Base-by-base conservation (phyloP, 1,284 basidiomycete species). In the Sphaerobolus stellatus region DNA sequence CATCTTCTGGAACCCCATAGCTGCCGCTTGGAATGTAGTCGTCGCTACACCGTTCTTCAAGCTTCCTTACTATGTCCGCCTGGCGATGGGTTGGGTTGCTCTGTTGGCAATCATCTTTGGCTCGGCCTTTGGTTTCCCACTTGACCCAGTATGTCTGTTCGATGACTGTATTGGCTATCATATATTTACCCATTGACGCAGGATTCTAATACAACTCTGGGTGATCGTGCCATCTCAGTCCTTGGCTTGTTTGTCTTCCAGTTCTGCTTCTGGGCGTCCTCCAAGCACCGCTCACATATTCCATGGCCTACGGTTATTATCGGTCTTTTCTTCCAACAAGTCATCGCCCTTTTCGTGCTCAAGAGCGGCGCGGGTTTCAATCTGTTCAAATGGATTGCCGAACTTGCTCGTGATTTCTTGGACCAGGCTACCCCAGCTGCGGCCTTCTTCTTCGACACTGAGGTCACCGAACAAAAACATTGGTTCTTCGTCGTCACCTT, bases 291-390 rank as follows among this genome's bases (percentile, higher is more conserved):
- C 34, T 75, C 70, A 4, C 73, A 77, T 8, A 78, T 93, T 54
- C 84, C 84, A 46, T 92, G 90, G 89, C 84, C 83, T 18, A 92
- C 90, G 9, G 81, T 93, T 61, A 84, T 93, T 56, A 85, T 92
- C 45, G 92, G 92, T 14, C 75, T 94, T n/a, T 85, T 92, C 70
- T 65, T 87, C 48, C 92, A 94, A 65, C 91, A 94, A 71, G 81
- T 76, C 14, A 82, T 94, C 53, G 92, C 91, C 2, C 78, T 94
- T 52, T 92, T 94, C 66, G 92, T 94, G 38, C 79, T 94, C 62
- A 92, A 92, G 72, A 82, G 84, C 16, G 73, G 73, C 48, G 90
- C 90, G 43, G 92, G 92, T 30, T 92, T 87, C 71, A 80, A 79
- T 36, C 79, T 93, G 53, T 93, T 93, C 78, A 80, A 77, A 54